A percentile compares a stretch with the other conserved stretches of the same genome.
Evolutionary conservation across 495 filamentous ascomycete species (phyloP).

Genomic region (Aspergillus bertholletiae): DNA sequence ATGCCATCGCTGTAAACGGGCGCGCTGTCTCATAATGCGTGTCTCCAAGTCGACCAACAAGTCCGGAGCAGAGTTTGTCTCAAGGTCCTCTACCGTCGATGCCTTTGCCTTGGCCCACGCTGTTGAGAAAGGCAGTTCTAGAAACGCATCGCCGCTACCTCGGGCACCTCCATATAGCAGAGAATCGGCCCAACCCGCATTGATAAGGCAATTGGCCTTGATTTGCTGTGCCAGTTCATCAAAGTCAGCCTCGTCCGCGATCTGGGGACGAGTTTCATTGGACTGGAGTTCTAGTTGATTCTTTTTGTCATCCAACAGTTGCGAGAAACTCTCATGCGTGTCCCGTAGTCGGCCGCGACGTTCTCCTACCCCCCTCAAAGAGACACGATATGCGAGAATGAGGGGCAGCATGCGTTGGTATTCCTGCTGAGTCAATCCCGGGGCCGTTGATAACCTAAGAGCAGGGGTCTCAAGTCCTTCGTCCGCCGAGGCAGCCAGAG

Average conservation of each 20-base stretch:
- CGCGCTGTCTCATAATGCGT: constrained; percentile 57
- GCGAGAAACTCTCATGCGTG: constrained; percentile 60
- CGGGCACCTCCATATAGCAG: constrained; percentile 62
- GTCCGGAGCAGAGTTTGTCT: constrained; percentile 31
- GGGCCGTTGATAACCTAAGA: constrained; percentile 59
- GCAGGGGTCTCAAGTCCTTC: constrained; percentile 39
- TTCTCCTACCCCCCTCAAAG: constrained; percentile 49
- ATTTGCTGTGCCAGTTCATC: constrained; percentile 44
- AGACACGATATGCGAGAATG: constrained; percentile 67
- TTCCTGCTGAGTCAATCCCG: constrained; percentile 54
- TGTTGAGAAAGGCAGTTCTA: constrained; percentile 60
- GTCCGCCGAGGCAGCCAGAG: constrained; percentile 42
- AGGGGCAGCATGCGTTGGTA: constrained; percentile 61
- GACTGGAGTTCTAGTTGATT: constrained; percentile 37
- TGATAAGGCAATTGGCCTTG: constrained; percentile 71
- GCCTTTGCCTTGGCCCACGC: constrained; percentile 61
- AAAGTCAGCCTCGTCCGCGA: constrained; percentile 36
- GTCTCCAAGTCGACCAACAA: constrained; percentile 58
- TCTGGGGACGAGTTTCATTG: constrained; percentile 4
- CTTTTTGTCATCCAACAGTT: constrained; percentile 53
- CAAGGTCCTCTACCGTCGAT: constrained; percentile 49
- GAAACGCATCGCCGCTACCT: constrained; percentile 56
- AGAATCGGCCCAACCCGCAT: constrained; percentile 62
- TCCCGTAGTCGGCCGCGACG: constrained; percentile 29
- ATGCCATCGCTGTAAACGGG: constrained; percentile 67